Evolutionary conservation across 305 asterid genomes (phyloP).

Genomic region (Rubia balearica): DNA sequence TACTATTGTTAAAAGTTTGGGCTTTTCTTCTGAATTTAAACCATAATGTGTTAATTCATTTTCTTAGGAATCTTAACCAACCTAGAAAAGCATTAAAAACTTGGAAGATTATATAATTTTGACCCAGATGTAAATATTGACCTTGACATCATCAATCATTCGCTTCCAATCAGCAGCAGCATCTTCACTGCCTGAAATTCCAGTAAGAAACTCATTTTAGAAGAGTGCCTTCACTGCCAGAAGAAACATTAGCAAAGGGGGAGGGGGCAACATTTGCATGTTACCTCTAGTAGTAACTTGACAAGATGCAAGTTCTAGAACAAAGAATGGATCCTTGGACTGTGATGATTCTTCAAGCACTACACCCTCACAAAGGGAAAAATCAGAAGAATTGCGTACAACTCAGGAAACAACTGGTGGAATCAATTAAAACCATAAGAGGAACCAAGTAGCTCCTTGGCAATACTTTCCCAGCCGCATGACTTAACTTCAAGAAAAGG

Average conservation of each 20-base stretch:
- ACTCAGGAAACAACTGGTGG: neutral
- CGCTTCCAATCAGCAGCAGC: conserved; percentile 16
- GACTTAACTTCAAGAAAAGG: neutral
- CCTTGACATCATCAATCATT: conserved; percentile 24
- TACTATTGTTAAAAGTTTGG: neutral
- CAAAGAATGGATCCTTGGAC: conserved; percentile 22
- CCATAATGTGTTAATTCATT: neutral
- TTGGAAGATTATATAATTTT: neutral
- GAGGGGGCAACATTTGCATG: neutral
- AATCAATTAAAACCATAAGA: neutral
- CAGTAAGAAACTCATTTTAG: neutral
- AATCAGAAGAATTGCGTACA: neutral
- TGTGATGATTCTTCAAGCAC: conserved; percentile 19
- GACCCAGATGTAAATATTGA: conserved; percentile 4
- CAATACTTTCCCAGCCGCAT: neutral
- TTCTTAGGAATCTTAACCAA: neutral
- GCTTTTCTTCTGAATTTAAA: neutral
- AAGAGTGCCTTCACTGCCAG: neutral
- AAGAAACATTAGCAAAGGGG: neutral
- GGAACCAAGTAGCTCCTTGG: neutral
- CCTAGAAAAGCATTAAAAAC: neutral
- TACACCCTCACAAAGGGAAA: conserved; percentile 4
- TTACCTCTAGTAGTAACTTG: conserved; percentile 6
- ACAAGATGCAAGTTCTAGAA: conserved; percentile 13
- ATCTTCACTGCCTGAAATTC: conserved; percentile 10